Conservation (phyloP, 768 basidiomycete species). For the Neoboletus magnificus region DNA sequence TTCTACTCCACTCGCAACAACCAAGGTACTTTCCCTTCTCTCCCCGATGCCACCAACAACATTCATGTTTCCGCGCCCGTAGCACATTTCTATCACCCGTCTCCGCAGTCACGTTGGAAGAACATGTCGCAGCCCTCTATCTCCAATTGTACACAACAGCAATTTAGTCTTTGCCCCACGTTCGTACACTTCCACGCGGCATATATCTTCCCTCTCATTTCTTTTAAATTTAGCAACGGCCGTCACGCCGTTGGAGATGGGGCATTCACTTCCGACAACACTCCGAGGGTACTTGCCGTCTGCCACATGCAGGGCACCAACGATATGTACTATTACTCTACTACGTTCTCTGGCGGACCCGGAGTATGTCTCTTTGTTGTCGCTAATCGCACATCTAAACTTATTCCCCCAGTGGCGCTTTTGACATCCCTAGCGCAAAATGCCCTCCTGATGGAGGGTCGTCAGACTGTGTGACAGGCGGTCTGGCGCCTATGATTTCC, state of each 20-base stretch:
- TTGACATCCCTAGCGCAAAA: conserved; percentile 88
- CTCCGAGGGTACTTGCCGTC: conserved; percentile 80
- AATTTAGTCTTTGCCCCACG: conserved; percentile 96
- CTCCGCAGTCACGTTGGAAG: conserved; percentile 72
- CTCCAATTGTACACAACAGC: conserved; percentile 68
- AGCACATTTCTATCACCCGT: conserved; percentile 7
- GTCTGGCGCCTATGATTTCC: conserved; percentile 64
- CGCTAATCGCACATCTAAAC: not conserved
- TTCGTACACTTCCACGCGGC: conserved; percentile 37
- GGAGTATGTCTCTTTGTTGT: conserved; percentile 51
- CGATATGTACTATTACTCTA: conserved; percentile 88
- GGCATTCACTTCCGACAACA: conserved; percentile 77
- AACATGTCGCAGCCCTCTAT: conserved; percentile 72
- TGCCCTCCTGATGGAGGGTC: conserved; percentile 97
- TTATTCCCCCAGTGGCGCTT: conserved; percentile 73
- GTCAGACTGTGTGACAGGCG: conserved; percentile 94
- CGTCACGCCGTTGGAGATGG: conserved; percentile 97
- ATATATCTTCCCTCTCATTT: conserved; percentile 12
- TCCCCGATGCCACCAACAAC: not conserved
- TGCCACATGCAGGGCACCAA: conserved; percentile 79
- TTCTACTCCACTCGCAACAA: not conserved
- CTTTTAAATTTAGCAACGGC: conserved; percentile 66
- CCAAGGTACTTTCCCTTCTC: not conserved
- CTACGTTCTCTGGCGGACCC: conserved; percentile 92
- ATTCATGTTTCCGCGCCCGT: not conserved